These are phyloP conservation scores for Elaeis guineensis DNA, from an alignment of 176 grass and related monocot genomes.

Conservation along the genomic window DNA sequence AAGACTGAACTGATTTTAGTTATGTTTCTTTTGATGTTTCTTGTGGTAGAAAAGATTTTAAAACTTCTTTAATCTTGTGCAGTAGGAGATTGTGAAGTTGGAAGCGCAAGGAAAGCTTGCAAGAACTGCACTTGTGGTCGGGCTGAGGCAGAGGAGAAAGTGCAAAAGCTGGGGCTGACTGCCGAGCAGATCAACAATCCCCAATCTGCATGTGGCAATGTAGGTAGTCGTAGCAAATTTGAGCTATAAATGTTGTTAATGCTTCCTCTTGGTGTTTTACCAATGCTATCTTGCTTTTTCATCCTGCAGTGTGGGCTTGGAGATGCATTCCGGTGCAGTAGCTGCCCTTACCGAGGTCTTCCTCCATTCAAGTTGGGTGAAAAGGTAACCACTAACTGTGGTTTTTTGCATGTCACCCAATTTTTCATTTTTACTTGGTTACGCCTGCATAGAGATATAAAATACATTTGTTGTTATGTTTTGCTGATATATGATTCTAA, in stretches of 20 bases:
- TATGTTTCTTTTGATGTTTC: too few relatives aligned
- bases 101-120: slow-evolving; percentile 89
- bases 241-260: background rate
- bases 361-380: slow-evolving; percentile 75
- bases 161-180: slow-evolving; percentile 72
- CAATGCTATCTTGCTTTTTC: background rate
- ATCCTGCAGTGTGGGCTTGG: slow-evolving; percentile 79
- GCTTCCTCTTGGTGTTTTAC: too few relatives aligned
- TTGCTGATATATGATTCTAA: background rate
- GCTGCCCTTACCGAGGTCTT: slow-evolving; percentile 81
- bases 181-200: slow-evolving; percentile 77
- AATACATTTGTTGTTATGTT: too few relatives aligned
- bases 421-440: too few relatives aligned
- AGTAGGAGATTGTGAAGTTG: slow-evolving; percentile 86
- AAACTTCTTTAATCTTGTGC: background rate
- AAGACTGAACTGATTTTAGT: background rate
- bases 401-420: background rate
- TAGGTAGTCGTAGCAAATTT: slow-evolving; percentile 18
- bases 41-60: too few relatives aligned
- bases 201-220: slow-evolving; percentile 86
- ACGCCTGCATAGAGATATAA: too few relatives aligned
- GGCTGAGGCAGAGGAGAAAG: slow-evolving; percentile 73
- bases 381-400: slow-evolving; percentile 36
- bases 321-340: slow-evolving; percentile 74
- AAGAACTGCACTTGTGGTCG: slow-evolving; percentile 93